phyloP scores from a whole-genome alignment of 805 yeast species.

The Metschnikowia aberdeeniae region DNA sequence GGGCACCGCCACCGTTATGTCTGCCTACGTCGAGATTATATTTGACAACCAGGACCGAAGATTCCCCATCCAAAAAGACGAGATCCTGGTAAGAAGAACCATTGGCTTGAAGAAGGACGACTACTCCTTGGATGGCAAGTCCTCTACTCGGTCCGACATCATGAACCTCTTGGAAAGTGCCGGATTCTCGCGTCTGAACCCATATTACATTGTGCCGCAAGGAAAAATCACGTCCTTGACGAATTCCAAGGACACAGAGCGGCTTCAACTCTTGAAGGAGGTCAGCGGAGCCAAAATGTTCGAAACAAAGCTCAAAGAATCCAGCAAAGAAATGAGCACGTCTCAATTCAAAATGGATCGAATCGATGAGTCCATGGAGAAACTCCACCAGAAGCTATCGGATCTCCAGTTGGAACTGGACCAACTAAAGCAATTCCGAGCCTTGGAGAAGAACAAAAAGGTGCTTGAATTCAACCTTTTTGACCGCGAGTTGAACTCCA shows the following conservation, averaged over 20 bases:
- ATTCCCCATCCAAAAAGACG: constrained; percentile 64
- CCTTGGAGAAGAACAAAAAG: constrained; percentile 62
- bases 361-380: constrained; percentile 67
- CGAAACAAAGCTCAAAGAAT: constrained; percentile 74
- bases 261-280: constrained; percentile 75
- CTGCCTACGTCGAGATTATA: constrained; percentile 86
- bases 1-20: constrained; percentile 85
- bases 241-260: constrained; percentile 80
- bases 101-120: constrained; percentile 93
- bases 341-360: constrained; percentile 66
- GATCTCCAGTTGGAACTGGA: constrained; percentile 80
- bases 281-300: constrained; percentile 94
- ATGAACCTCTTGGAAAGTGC: constrained; percentile 83
- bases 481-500: constrained; percentile 68
- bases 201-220: constrained; percentile 96
- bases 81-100: constrained; percentile 76
- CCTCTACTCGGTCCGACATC: constrained; percentile 76
- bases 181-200: constrained; percentile 86
- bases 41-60: constrained; percentile 79
- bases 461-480: constrained; percentile 69
- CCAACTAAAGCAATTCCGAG: constrained; percentile 68
- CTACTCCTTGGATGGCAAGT: constrained; percentile 74
- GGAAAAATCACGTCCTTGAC: constrained; percentile 87
- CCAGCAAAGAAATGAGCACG: constrained; percentile 71
- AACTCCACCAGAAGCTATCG: constrained; percentile 64